These are phyloP conservation scores for Paraconiothyrium sp. DNA, from an alignment of 2,329 filamentous ascomycete species.

Conservation along the genomic window DNA sequence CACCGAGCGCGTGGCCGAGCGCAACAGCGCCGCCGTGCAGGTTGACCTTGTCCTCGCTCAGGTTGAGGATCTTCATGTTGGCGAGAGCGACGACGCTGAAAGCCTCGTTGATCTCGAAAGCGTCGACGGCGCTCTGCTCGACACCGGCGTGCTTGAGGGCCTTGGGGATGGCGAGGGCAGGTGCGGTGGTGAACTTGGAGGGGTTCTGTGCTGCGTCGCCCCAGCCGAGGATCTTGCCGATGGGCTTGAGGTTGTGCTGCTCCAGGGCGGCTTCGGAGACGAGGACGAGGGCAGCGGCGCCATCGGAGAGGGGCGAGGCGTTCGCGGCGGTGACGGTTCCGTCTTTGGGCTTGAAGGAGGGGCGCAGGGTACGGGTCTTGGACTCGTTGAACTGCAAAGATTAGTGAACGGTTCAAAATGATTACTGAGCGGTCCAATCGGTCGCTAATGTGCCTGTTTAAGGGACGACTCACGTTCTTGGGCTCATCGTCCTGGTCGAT, in stretches of 20 bases:
- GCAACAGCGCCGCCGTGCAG: conserved; percentile 94
- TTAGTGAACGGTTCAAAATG: conserved; percentile 23
- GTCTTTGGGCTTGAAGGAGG: conserved; percentile 80
- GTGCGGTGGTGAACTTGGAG: conserved; percentile 94
- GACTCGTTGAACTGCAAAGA: conserved; percentile 59
- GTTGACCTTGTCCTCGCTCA: conserved; percentile 89
- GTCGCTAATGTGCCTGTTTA: not conserved
- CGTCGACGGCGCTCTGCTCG: conserved; percentile 80
- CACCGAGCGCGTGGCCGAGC: conserved; percentile 93
- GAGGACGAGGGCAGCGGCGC: conserved; percentile 89
- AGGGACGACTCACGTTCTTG: conserved; percentile 73
- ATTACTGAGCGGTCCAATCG: not conserved
- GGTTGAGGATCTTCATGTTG: conserved; percentile 89
- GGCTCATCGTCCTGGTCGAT: conserved; percentile 93
- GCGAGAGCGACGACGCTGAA: conserved; percentile 96
- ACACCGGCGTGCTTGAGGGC: conserved; percentile 94
- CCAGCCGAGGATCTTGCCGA: conserved; percentile 98
- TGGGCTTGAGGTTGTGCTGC: conserved; percentile 87
- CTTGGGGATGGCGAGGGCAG: conserved; percentile 94
- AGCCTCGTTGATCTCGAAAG: conserved; percentile 99
- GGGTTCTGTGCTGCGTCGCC: conserved; percentile 91
- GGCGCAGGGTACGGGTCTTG: conserved; percentile 66
- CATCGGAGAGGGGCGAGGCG: conserved; percentile 94
- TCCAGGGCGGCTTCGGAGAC: conserved; percentile 95
- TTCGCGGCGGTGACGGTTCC: conserved; percentile 97